Base-by-base conservation (phyloP, 805 yeast genomes). In the Wickerhamiella domercqiae region DNA sequence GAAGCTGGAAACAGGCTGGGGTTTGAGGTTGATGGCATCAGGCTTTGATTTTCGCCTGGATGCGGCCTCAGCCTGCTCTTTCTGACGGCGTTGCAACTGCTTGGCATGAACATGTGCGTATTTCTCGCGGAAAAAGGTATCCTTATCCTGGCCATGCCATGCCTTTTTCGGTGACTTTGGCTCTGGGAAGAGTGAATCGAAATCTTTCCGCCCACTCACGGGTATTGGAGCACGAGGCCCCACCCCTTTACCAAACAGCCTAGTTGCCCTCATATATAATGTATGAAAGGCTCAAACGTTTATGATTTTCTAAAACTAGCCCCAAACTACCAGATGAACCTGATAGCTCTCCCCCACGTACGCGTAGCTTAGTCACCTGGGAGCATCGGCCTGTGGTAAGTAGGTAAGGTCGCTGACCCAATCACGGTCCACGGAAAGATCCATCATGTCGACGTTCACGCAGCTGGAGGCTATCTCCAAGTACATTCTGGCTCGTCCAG, bases 401-500 rank as follows among this genome's bases (percentile, higher is more conserved):
- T n/a, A n/a, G n/a, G n/a, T n/a, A n/a, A n/a, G 5, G 9, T 16
- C 26, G 39, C 44, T 41, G 43, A 36, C 43, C 43, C 44, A 40
- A 40, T 40, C 44, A 40, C 25, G 35, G 30, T 22, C 21, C 36
- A 40, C 28, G 35, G 32, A 39, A 16, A n/a, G n/a, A n/a, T n/a
- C n/a, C n/a, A n/a, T n/a, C n/a, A 57, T 57, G 62, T 50, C 60
- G 43, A 54, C 61, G 26, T 57, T 55, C 47, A 52, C 57, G 29
- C 60, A 56, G 52, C 48, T 57, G 44, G 59, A 57, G 47, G 49
- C 46, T 47, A 57, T 57, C 49, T 47, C 83, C 50, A 87, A 82
- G 59, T 77, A 65, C 67, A 76, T 87, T 54, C 70, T 79, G 57
- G 76, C 75, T 50, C 71, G 83, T 48, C 94, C 97, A 38, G 56